Evolutionary conservation across 768 basidiomycete species (phyloP).

Genomic region (Tephrocybe sp.): DNA sequence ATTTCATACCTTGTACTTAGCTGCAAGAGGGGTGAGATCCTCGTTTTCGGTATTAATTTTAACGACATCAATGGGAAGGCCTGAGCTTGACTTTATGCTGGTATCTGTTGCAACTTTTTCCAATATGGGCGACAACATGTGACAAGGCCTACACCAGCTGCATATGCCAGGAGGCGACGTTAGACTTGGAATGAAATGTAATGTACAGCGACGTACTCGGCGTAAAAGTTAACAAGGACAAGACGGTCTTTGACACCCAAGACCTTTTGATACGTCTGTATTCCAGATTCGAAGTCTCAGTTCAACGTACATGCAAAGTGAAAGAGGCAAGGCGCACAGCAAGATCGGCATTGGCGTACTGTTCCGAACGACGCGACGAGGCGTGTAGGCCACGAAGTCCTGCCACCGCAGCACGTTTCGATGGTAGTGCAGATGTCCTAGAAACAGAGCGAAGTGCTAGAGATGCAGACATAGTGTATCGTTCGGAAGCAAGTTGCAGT

Average conservation of each 20-base stretch:
- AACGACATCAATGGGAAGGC: constrained; percentile 65
- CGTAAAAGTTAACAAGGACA: constrained; percentile 78
- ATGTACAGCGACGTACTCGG: constrained; percentile 54
- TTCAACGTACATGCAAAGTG: background rate
- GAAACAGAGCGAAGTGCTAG: constrained; percentile 10
- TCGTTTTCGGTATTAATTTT: constrained; percentile 66
- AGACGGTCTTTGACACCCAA: constrained; percentile 45
- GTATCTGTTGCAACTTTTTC: constrained; percentile 54
- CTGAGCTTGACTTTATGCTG: constrained; percentile 46
- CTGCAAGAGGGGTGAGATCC: constrained; percentile 49
- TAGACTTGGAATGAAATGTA: background rate
- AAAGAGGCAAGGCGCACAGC: constrained; percentile 34
- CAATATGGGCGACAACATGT: constrained; percentile 67
- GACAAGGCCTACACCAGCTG: constrained; percentile 84
- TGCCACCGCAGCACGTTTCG: background rate
- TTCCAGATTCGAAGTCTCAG: background rate
- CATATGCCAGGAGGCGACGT: background rate
- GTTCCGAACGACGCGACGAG: constrained; percentile 35
- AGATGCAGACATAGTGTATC: constrained; percentile 9
- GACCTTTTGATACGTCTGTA: constrained; percentile 39
- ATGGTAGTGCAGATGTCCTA: background rate
- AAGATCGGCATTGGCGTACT: constrained; percentile 46
- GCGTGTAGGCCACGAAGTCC: constrained; percentile 35
- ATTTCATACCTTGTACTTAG: constrained; percentile 45
- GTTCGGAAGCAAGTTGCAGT: background rate